Base-by-base conservation (phyloP, 2,329 filamentous ascomycete species). In the Xylariales sp. region DNA sequence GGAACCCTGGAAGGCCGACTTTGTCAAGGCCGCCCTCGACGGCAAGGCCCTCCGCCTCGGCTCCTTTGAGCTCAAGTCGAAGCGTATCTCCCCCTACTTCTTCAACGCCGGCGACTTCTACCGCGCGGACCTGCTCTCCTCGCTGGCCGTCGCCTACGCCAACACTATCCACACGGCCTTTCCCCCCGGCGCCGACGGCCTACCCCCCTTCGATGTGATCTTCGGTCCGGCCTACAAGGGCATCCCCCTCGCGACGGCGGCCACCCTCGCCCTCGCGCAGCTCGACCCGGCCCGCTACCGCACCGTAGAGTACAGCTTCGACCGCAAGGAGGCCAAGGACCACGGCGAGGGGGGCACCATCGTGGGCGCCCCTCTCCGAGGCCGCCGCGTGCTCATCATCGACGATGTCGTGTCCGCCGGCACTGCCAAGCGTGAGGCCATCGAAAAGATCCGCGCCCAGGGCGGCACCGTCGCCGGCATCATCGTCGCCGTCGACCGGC, bases 181-280 rank as follows among this genome's bases (percentile, higher is more conserved):
- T 19, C 20, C 33, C 17, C 34, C 39, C 16, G 51, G 61, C 30
- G 54, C 65, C 23, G 51, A 56, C 23, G 60, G 63, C 23, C 38
- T 51, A n/a, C n/a, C n/a, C 17, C 52, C 51, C 13, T 83, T 94
- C 61, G 91, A 97, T 60, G 76, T 97, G 52, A 73, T 97, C 55
- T 97, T 97, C 63, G 90, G 78, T 13, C 91, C 93, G 3, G 91
- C 93, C 8, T 98, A 97, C 74, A 98, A 97, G 70, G 93, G 93
- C 30, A 95, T 97, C 48, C 88, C 90, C 2, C 78, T 97, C n/a
- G 85, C 86, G 30, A 82, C 85, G 13, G 76, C 86, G 3, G 83
- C 88, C 13, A 75, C 83, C 25, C 78, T 86, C 57, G 85, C 89
- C 61, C 77, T 97, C 11, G 78, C 79, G 37, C 76, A 82, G 53